Evolutionary conservation across 1,284 basidiomycete species (phyloP), one percentile per base, ranked within the genome.

Genomic region (Grifola frondosa): DNA sequence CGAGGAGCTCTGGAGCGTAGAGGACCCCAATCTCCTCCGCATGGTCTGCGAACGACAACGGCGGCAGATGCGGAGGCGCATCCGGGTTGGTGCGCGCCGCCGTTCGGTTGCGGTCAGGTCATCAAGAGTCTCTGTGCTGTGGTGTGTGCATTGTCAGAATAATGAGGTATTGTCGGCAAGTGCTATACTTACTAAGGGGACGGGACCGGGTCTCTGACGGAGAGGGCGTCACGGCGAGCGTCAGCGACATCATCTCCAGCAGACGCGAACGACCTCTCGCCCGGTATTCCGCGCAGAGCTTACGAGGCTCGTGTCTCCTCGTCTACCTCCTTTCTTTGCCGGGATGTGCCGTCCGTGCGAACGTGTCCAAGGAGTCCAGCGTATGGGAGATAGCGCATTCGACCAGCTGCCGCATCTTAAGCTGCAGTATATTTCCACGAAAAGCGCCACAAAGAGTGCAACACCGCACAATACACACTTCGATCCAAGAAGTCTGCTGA

Each of bases 1-100:
- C 83, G 45, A 88, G 75, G 29, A 91, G 71, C 60, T 88, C 87
- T 2, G 88, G 85, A 2, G 88, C 85, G 60, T 91, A 91, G 30
- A 92, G 66, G 47, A 91, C 80, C 5, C 81, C 79, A 76, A 85
- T 81, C 53, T 88, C 83, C 56, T 84, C 81, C 13, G 82, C 82
- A 48, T 85, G 84, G 60, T 85, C 84, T 1, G 77, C 73, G 56
- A 87, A 87, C 2, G 83, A 67, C 21, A 88, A 62, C 5, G 80
- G 72, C 13, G 85, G 84, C 3, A 89, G 73, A 54, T 78, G 82
- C 5, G 86, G 85, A 31, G 84, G 84, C 16, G 87, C 85, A 60
- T 85, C 80, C 13, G 85, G 85, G 53, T 88, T 81, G 24, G 86
- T 87, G 40, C 84, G 78, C 9, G 84, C 84, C 4, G 85, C 85